These are phyloP conservation scores for Aspergillus phoenicis DNA, from an alignment of 2,329 filamentous ascomycete species.

Conservation along the genomic window DNA sequence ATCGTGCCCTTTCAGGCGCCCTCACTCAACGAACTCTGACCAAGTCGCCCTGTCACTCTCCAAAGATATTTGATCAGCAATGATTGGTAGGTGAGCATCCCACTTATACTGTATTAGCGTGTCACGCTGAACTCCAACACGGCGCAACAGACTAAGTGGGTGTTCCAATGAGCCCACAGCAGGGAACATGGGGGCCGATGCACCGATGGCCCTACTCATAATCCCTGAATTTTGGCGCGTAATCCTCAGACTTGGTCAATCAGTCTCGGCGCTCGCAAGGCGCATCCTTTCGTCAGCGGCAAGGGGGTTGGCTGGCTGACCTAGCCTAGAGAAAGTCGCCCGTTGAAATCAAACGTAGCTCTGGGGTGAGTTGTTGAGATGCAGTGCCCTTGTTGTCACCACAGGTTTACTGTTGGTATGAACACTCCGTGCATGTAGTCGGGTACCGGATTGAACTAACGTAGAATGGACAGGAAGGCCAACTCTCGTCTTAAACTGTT, in stretches of 20 bases:
- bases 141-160: neutral
- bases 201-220: neutral
- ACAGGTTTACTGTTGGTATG: neutral
- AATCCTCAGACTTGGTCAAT: neutral
- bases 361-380: neutral
- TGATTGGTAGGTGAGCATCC: neutral
- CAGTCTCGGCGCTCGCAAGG: neutral
- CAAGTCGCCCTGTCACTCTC: neutral
- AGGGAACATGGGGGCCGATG: neutral
- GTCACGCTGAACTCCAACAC: neutral
- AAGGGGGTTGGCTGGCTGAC: neutral
- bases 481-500: neutral
- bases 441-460: neutral
- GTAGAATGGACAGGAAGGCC: neutral
- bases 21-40: neutral
- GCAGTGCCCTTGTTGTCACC: neutral
- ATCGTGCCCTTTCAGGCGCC: neutral
- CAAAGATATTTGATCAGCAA: neutral
- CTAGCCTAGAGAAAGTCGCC: neutral
- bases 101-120: neutral
- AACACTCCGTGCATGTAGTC: neutral
- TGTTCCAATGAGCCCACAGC: neutral
- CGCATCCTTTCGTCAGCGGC: neutral
- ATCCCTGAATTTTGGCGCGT: neutral
- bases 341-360: neutral